Evolutionary conservation across 1,284 basidiomycete genomes (phyloP).

Genomic region (Afroboletus lepidellus): DNA sequence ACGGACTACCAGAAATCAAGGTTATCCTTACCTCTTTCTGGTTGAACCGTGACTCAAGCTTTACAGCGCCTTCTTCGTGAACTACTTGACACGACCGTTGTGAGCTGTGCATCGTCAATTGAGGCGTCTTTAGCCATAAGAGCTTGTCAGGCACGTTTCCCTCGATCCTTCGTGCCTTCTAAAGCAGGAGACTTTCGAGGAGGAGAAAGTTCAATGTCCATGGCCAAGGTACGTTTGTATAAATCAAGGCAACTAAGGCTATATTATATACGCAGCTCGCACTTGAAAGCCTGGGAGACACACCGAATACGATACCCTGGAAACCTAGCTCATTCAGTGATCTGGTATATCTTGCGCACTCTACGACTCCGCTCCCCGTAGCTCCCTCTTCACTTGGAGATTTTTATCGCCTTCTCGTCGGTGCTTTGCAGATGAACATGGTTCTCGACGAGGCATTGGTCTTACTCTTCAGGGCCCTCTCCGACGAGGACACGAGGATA

Average conservation of each 20-base stretch:
- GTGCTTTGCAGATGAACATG: constrained; percentile 50
- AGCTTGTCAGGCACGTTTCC: constrained; percentile 47
- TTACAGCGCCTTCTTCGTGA: constrained; percentile 40
- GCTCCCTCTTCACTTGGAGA: constrained; percentile 32
- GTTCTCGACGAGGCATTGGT: constrained; percentile 57
- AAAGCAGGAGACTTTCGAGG: constrained; percentile 37
- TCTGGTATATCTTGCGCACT: constrained; percentile 52
- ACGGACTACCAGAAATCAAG: constrained; percentile 26
- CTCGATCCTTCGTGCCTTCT: constrained; percentile 41
- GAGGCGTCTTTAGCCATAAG: constrained; percentile 45
- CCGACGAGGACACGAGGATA: constrained; percentile 28
- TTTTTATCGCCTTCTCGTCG: constrained; percentile 46
- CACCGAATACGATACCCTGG: neutral
- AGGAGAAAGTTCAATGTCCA: constrained; percentile 38
- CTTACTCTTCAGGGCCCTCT: constrained; percentile 48
- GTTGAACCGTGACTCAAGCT: neutral
- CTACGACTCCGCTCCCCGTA: constrained; percentile 22
- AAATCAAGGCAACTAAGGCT: constrained; percentile 15
- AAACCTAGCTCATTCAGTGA: constrained; percentile 33
- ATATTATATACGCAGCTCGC: constrained; percentile 18
- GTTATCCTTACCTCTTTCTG: constrained; percentile 15
- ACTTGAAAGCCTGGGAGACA: constrained; percentile 14
- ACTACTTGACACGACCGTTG: constrained; percentile 42
- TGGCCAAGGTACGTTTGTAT: constrained; percentile 40
- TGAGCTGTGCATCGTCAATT: constrained; percentile 41